Base-by-base conservation (phyloP, 2,329 filamentous ascomycete genomes). In the Xylaria sp. region DNA sequence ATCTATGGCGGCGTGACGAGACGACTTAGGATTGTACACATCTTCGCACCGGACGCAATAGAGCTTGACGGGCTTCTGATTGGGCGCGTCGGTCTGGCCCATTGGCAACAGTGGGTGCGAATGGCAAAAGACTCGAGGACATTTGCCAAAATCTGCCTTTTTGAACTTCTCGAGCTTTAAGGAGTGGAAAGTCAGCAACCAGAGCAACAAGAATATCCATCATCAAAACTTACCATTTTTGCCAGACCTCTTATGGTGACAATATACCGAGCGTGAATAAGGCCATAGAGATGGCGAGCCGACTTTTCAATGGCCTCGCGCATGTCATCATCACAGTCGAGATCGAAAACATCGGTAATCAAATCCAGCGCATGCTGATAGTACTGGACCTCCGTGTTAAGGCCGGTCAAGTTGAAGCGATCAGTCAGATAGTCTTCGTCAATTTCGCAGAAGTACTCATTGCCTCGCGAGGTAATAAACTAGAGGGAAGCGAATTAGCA, bases 381-480 rank as follows among this genome's bases (percentile, higher is more conserved):
- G 80, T 97, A 97, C 72, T 96, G 91, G 11, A 99, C 94, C 74
- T 99, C 94, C 42, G 91, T 93, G 77, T 97, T 97, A 54, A 99
- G 84, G 44, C 94, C 94, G 0, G 94, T 99, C 63, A 99, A 81
- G 77, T 99, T 99, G 83, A 99, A 99, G 54, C 94, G 88, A 75
- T 99, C 94, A 55, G 92, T 97, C 52, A 99, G 83, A 76, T 99
- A 99, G 71, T 99, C 94, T 75, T 99, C 94, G 76, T 99, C 94
- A 70, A 99, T 97, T 74, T 99, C 94, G 83, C 94, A 99, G 72
- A 97, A 99, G 78, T 99, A 99, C 75, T 99, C 94, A 77, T 99
- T 97, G 66, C 94, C 94, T 58, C 94, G 86, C 4, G 92, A 96
- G 3, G 93, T 97, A 70, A 97, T 97, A 75, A 99, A 99, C 94